A percentile compares a stretch with the other conserved stretches of the same genome.
These are phyloP conservation scores for Tylopilus intermedius DNA, from an alignment of 768 basidiomycete species.

Conservation along the genomic window DNA sequence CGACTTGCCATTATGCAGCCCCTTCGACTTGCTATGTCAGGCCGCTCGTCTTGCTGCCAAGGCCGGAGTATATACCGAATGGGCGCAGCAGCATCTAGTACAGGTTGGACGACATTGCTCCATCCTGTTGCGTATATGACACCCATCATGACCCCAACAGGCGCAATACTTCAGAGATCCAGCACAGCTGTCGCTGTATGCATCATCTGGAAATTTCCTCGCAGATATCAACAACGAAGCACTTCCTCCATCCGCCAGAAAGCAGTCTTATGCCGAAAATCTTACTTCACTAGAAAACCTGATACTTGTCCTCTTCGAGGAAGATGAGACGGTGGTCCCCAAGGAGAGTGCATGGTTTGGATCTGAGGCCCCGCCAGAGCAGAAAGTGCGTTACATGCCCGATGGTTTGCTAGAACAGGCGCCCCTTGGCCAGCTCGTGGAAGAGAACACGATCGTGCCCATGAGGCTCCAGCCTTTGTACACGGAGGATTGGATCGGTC, in stretches of 20 bases:
- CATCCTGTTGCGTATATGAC: neutral
- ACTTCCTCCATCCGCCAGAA: slow-evolving; percentile 40
- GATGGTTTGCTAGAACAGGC: slow-evolving; percentile 11
- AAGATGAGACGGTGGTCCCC: slow-evolving; percentile 75
- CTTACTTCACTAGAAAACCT: slow-evolving; percentile 59
- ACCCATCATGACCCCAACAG: slow-evolving; percentile 31
- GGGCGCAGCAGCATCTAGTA: slow-evolving; percentile 73
- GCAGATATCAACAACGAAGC: slow-evolving; percentile 75
- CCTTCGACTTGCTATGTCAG: slow-evolving; percentile 67
- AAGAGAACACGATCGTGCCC: slow-evolving; percentile 47
- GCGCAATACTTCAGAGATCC: slow-evolving; percentile 88
- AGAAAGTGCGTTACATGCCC: slow-evolving; percentile 19
- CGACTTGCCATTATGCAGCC: slow-evolving; percentile 61
- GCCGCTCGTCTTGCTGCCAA: slow-evolving; percentile 57
- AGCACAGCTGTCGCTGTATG: slow-evolving; percentile 50
- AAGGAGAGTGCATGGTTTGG: slow-evolving; percentile 89
- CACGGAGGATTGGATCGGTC: slow-evolving; percentile 75
- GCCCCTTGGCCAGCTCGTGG: slow-evolving; percentile 1
- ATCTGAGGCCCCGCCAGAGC: slow-evolving; percentile 47
- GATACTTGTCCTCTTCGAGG: slow-evolving; percentile 67
- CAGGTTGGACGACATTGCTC: slow-evolving; percentile 42
- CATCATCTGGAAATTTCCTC: slow-evolving; percentile 60
- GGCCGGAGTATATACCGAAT: slow-evolving; percentile 62
- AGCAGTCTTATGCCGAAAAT: slow-evolving; percentile 56
- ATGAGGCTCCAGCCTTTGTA: slow-evolving; percentile 75